phyloP scores from a whole-genome alignment of 2,329 filamentous ascomycete genomes.

The Alternaria brassicae region DNA sequence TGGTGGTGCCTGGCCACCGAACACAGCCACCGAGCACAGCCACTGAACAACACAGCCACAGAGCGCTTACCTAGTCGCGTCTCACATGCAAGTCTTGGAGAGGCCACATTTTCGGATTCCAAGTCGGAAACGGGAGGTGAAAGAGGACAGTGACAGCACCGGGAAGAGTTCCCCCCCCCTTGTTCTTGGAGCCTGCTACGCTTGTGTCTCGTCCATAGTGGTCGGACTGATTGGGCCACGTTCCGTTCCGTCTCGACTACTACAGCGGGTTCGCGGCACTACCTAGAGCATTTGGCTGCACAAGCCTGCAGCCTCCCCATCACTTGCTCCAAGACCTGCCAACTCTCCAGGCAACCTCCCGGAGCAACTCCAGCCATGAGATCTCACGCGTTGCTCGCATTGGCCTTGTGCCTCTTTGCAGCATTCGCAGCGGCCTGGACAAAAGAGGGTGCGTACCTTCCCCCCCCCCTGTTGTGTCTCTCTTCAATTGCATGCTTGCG shows the following conservation, averaged over 20 bases:
- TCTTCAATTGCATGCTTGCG: constrained; percentile 9
- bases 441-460: constrained; percentile 73
- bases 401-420: constrained; percentile 73
- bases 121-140: not conserved
- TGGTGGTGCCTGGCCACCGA: constrained; percentile 12
- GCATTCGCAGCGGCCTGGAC: constrained; percentile 80
- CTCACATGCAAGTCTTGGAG: constrained; percentile 19
- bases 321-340: constrained; percentile 27
- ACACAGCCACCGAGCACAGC: constrained; percentile 20
- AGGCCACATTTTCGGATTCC: not conserved
- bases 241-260: no score
- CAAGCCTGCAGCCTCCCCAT: constrained; percentile 41
- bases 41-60: constrained; percentile 21
- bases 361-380: constrained; percentile 66
- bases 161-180: constrained; percentile 11
- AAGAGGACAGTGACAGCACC: not conserved
- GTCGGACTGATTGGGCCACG: constrained; percentile 34
- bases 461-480: constrained; percentile 3
- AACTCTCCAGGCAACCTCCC: constrained; percentile 24
- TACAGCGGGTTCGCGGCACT: constrained; percentile 31
- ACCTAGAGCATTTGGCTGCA: constrained; percentile 29
- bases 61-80: constrained; percentile 15
- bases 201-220: constrained; percentile 12
- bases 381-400: constrained; percentile 66
- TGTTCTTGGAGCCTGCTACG: constrained; percentile 12